Base-by-base conservation (phyloP, 202 grass and related monocot genomes). In the Hordeum pubiflorum region DNA sequence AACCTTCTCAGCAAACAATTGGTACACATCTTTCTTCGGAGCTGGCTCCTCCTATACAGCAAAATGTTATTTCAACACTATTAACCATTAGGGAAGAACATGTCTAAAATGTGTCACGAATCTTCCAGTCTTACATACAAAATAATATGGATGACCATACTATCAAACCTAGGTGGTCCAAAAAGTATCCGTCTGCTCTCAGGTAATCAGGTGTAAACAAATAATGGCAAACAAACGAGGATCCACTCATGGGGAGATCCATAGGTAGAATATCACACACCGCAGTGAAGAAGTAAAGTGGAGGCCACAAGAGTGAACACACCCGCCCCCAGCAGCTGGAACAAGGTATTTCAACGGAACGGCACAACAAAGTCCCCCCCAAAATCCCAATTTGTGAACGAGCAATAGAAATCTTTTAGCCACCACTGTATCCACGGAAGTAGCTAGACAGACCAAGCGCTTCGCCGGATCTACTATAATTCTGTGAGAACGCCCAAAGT, bases 1-100 rank as follows among this genome's bases (percentile, higher is more conserved):
- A 77, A 98, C 95, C 89, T 95, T 98, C 82, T 98, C 96, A 27
- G 96, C 92, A 41, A 98, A 98, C 55, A 95, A 67, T 62, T 95
- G 90, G 80, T 91, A 98, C 50, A 93, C 79, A 83, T 98, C 96
- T 84, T 98, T 98, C 32, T 88, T 91, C 29, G 83, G 85, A 88
- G 78, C 85, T 65, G 82, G 67, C 80, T 95, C 89, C 83, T 93
- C 87, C 87, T 89, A 79, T 56, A 69, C 17, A 82, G 68, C 17
- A 86, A n/a, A 2, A 66, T 10, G 44, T 76, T 67, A 83, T 67
- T 20, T 9, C 32, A 78, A 61, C 21, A 50, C 1, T 31, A 58
- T 39, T 70, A 77, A 39, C 0, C 46, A 65, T 61, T 76, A 77
- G 44, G 32, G 34, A 82, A 58, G 10, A 77, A n/a, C 15, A 71